phyloP scores from a whole-genome alignment of 176 grass and related monocot species.

The Cenchrus fungigraminus region DNA sequence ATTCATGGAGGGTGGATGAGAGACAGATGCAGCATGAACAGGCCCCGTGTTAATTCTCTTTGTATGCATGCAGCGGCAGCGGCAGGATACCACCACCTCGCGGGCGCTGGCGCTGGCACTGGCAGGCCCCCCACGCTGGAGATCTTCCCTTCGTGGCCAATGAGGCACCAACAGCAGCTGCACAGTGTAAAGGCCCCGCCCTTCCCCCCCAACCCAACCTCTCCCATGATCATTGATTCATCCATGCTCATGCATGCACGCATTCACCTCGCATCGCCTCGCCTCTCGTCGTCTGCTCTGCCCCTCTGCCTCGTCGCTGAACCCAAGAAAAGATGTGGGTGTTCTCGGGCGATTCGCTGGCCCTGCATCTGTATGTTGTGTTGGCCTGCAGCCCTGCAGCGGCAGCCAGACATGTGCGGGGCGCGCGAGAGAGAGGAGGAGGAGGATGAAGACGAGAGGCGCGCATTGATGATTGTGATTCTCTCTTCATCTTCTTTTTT shows the following conservation, averaged over 20 bases:
- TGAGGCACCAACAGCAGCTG: constrained; percentile 59
- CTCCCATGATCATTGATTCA: constrained; percentile 39
- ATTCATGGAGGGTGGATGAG: neutral
- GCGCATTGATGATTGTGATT: neutral
- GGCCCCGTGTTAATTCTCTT: constrained; percentile 57
- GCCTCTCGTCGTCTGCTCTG: neutral
- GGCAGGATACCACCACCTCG: constrained; percentile 52
- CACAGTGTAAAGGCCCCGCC: constrained; percentile 48
- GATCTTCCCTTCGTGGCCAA: constrained; percentile 97
- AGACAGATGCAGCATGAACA: constrained; percentile 30
- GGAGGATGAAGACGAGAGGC: neutral
- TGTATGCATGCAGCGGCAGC: constrained; percentile 56
- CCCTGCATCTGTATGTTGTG: neutral
- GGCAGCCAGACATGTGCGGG: neutral
- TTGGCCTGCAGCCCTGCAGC: neutral
- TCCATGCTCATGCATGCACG: constrained; percentile 9
- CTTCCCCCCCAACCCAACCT: neutral
- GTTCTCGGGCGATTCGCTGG: constrained; percentile 15
- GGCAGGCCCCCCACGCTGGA: constrained; percentile 78
- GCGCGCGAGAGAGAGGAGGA: no score
- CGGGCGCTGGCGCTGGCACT: constrained; percentile 11
- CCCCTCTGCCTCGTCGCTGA: constrained; percentile 42
- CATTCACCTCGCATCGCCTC: constrained; percentile 9
- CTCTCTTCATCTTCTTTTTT: neutral
- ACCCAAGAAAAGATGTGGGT: constrained; percentile 46